Evolutionary conservation across 805 yeast species (phyloP).

Genomic region (Candida easanensis): DNA sequence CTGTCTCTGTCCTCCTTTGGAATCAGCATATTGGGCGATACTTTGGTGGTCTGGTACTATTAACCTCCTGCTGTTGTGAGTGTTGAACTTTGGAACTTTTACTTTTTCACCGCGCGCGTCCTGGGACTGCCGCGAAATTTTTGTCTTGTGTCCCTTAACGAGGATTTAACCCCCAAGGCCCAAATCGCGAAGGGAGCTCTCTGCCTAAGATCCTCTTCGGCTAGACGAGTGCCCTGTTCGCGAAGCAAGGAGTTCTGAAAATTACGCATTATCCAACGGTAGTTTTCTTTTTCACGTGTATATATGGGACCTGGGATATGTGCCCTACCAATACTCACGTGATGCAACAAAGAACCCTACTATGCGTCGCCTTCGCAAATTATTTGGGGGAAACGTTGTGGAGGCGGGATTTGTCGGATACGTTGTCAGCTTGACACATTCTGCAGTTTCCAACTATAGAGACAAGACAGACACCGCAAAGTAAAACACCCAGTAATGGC

Average conservation of each 20-base stretch:
- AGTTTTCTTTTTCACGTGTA: neutral
- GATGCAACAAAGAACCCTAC: neutral
- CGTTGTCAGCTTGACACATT: too few species aligned
- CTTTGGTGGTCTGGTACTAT: slow-evolving; percentile 11
- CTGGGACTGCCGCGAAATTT: slow-evolving; percentile 13
- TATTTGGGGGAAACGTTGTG: too few species aligned
- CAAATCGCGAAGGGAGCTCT: neutral
- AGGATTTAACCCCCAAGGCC: neutral
- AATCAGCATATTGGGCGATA: slow-evolving; percentile 73
- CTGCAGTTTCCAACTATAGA: too few species aligned
- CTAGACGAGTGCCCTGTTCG: neutral
- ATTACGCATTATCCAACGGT: neutral
- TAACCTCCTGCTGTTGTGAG: slow-evolving; percentile 1
- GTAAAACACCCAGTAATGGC: slow-evolving; percentile 9
- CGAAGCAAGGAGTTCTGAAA: neutral
- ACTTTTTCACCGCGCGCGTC: slow-evolving; percentile 23
- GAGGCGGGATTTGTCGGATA: too few species aligned
- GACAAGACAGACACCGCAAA: too few species aligned
- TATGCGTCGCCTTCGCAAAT: too few species aligned
- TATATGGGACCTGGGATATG: neutral
- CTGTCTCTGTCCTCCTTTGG: slow-evolving; percentile 99
- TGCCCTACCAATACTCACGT: neutral
- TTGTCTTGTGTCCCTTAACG: slow-evolving; percentile 20
- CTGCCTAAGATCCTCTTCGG: neutral
- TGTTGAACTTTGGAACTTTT: slow-evolving; percentile 19